phyloP scores from a whole-genome alignment of 257 asterid genomes.

The Scutellaria galericulata region DNA sequence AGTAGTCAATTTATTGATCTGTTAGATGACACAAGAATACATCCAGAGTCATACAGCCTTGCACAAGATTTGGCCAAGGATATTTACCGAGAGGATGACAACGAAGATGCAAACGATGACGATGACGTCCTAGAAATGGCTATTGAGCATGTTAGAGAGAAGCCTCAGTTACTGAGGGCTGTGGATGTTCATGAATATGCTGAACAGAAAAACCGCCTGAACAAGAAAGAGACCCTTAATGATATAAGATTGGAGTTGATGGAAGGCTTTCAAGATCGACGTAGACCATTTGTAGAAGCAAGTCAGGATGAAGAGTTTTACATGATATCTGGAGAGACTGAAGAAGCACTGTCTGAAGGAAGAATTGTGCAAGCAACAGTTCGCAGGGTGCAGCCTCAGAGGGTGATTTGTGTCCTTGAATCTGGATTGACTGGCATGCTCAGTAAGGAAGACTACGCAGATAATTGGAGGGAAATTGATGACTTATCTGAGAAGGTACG shows the following conservation, averaged over 20 bases:
- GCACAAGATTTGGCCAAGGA: slow-evolving; percentile 95
- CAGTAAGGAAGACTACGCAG: slow-evolving; percentile 78
- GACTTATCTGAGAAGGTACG: slow-evolving; percentile 78
- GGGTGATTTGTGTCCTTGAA: slow-evolving; percentile 76
- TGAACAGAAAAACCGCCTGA: slow-evolving; percentile 55
- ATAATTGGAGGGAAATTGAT: slow-evolving; percentile 67
- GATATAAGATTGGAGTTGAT: slow-evolving; percentile 86
- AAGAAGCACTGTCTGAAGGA: slow-evolving; percentile 88
- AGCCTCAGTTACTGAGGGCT: slow-evolving; percentile 74
- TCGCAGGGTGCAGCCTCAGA: slow-evolving; percentile 83
- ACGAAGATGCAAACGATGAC: slow-evolving; percentile 78
- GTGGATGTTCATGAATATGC: slow-evolving; percentile 78
- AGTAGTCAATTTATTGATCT: slow-evolving; percentile 85
- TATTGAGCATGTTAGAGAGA: slow-evolving; percentile 89
- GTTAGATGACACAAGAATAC: slow-evolving; percentile 94
- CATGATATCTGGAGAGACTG: slow-evolving; percentile 91
- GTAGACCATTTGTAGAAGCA: slow-evolving; percentile 68
- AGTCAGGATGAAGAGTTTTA: slow-evolving; percentile 87
- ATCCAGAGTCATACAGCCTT: slow-evolving; percentile 89
- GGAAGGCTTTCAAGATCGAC: slow-evolving; percentile 95
- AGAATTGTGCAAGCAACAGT: slow-evolving; percentile 90
- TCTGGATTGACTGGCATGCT: slow-evolving; percentile 90
- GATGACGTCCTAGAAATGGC: slow-evolving; percentile 94
- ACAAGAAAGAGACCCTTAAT: slow-evolving; percentile 81
- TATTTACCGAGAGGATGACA: slow-evolving; percentile 73